Evolutionary conservation across 345 rosid species (phyloP).

Genomic region (Anastatica hierochuntica): DNA sequence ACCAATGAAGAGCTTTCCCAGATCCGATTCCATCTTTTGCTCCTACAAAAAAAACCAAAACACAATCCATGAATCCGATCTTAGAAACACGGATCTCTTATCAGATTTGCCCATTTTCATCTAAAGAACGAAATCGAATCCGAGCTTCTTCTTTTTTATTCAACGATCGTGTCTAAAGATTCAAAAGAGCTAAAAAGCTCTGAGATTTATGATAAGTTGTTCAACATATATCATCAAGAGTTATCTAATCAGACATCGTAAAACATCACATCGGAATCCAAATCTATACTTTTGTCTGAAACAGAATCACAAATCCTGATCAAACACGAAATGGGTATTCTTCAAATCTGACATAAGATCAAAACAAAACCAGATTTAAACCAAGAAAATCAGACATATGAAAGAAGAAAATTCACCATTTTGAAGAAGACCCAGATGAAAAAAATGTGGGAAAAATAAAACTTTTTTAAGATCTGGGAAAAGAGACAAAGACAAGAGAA

Average conservation of each 20-base stretch:
- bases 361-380: constrained; percentile 16
- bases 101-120: constrained; percentile 12
- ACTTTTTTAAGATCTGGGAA: constrained; percentile 76
- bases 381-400: background rate
- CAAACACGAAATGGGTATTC: background rate
- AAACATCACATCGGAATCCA: constrained; percentile 7
- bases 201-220: constrained; percentile 16
- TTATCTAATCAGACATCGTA: background rate
- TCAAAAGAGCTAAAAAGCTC: constrained; percentile 4
- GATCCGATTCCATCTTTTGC: constrained; percentile 94
- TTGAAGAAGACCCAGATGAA: constrained; percentile 42
- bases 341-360: constrained; percentile 2
- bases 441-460: constrained; percentile 36
- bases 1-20: constrained; percentile 96
- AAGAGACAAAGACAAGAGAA: constrained; percentile 39
- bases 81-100: constrained; percentile 10
- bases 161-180: no score
- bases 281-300: constrained; percentile 28
- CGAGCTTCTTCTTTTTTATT: no score
- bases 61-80: constrained; percentile 32
- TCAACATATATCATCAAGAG: background rate
- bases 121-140: background rate
- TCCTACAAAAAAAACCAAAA: constrained; percentile 29
- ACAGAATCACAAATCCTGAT: background rate
- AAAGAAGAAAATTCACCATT: constrained; percentile 43